Base-by-base conservation (phyloP, 352 stramenopile genomes). In the Phytophthora lateralis region DNA sequence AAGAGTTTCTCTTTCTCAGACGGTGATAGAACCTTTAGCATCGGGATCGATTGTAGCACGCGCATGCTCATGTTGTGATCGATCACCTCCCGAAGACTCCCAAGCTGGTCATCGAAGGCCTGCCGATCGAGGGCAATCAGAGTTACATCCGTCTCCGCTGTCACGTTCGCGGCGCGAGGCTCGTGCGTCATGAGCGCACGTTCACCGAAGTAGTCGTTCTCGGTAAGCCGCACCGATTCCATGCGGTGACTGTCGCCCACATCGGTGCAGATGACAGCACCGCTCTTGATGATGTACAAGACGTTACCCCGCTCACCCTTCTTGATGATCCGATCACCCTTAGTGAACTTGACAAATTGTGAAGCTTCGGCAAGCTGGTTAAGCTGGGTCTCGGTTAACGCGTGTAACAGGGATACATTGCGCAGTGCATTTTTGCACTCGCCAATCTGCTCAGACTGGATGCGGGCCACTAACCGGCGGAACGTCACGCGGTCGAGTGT, bases 201-300 rank as follows among this genome's bases (percentile, higher is more conserved):
- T 67, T 98, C 94, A 50, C 95, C 95, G 73, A 98, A 98, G 76
- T 95, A 98, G 51, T 97, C 89, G 20, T 89, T 83, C 32, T 92
- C 72, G 17, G 59, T 70, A 12, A 88, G 55, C 12, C 69, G 68
- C 24, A 89, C 60, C 12, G 65, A 67, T 32, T 74, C 62, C 52
- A 75, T 75, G 14, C 29, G 60, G 62, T 80, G 54, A 74, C 68
- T 60, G 24, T 85, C 74, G 5, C 69, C 72, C 11, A 75, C 75
- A 34, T 92, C 85, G 27, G 81, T 74, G 56, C 80, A 89, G 14
- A 87, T 49, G 32, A 89, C 79, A 42, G 65, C 60, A 52, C 88
- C 89, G 4, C 45, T 80, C 63, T 95, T 90, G 64, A 96, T 89
- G 56, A 96, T 93, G 76, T 95, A 96, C 56, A 96, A 69, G 26